A percentile compares a stretch with the other conserved stretches of the same genome.
These are phyloP conservation scores for Plasmodium fragile DNA, from an alignment of 169 alveolate species.

Conservation along the genomic window DNA sequence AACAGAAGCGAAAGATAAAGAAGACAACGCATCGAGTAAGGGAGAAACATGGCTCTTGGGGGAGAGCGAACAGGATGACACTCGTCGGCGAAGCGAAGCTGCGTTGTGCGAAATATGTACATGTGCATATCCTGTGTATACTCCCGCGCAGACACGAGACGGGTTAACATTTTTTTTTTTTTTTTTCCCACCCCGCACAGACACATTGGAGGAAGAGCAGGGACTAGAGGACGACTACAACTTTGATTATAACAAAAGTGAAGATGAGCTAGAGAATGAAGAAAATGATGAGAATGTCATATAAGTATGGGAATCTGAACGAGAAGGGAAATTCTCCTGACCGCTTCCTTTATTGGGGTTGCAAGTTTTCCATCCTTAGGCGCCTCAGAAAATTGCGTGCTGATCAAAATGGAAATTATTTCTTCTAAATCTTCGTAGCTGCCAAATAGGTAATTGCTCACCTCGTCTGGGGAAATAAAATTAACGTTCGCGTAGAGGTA, in stretches of 20 bases:
- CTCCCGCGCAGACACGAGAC: not conserved
- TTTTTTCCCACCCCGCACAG: not conserved
- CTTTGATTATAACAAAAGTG: constrained; percentile 71
- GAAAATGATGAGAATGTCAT: constrained; percentile 73
- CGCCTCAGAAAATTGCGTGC: constrained; percentile 46
- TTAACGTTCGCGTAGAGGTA: constrained; percentile 58
- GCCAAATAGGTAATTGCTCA: constrained; percentile 40
- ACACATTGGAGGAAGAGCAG: constrained; percentile 45
- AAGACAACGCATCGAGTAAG: constrained; percentile 1
- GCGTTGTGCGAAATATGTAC: not conserved
- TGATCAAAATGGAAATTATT: constrained; percentile 16
- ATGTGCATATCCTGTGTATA: not conserved
- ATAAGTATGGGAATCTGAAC: constrained; percentile 35
- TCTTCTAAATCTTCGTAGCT: constrained; percentile 64
- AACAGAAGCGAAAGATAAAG: constrained; percentile 32
- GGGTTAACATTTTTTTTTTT: not conserved
- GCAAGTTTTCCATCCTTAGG: constrained; percentile 1
- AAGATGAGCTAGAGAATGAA: constrained; percentile 70
- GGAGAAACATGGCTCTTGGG: not conserved
- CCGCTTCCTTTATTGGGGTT: constrained; percentile 28
- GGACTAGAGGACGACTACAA: constrained; percentile 59
- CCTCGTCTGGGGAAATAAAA: constrained; percentile 51
- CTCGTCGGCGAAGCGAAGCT: not conserved
- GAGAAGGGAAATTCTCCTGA: constrained; percentile 11
- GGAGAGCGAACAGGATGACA: not conserved